Conservation (phyloP, 2,329 filamentous ascomycete species). For the Macroventuria anomochaeta region DNA sequence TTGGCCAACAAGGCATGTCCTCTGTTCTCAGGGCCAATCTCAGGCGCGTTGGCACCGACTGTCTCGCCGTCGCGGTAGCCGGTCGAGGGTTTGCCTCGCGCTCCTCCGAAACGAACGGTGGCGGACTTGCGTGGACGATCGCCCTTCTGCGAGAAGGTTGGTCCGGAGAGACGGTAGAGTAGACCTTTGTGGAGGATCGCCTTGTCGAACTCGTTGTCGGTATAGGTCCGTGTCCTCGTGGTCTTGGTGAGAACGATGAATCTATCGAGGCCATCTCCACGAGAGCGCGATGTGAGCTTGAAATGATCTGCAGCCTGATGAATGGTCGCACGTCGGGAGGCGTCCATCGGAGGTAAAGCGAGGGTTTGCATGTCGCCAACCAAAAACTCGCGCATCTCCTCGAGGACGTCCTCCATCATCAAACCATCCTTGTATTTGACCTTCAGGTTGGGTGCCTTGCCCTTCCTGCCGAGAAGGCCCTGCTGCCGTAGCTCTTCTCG, state of each 20-base stretch:
- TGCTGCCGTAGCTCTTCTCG: conserved; percentile 55
- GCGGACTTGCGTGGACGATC: conserved; percentile 16
- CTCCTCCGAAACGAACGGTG: conserved; percentile 21
- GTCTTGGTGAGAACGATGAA: conserved; percentile 82
- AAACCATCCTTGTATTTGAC: conserved; percentile 78
- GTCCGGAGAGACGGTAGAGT: conserved; percentile 49
- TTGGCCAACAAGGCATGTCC: conserved; percentile 90
- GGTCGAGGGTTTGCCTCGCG: conserved; percentile 25
- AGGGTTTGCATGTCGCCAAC: conserved; percentile 68
- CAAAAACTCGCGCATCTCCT: conserved; percentile 76
- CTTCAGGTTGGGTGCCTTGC: conserved; percentile 59
- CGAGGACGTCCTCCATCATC: conserved; percentile 70
- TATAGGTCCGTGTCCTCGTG: conserved; percentile 66
- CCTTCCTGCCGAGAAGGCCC: conserved; percentile 54
- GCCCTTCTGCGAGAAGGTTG: conserved; percentile 16
- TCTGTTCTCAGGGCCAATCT: conserved; percentile 81
- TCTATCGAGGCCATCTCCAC: conserved; percentile 73
- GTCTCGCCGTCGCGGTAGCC: conserved; percentile 82
- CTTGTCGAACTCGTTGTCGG: conserved; percentile 60
- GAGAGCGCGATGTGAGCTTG: conserved; percentile 82
- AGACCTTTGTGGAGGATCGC: conserved; percentile 57
- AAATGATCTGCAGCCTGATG: conserved; percentile 80
- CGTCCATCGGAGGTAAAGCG: conserved; percentile 83
- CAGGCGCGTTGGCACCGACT: conserved; percentile 83
- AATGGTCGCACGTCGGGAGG: conserved; percentile 74